Evolutionary conservation across 192 early-diverging fungal species (phyloP), one percentile per base, ranked within the genome.

Genomic region (Entomortierella parvispora): DNA sequence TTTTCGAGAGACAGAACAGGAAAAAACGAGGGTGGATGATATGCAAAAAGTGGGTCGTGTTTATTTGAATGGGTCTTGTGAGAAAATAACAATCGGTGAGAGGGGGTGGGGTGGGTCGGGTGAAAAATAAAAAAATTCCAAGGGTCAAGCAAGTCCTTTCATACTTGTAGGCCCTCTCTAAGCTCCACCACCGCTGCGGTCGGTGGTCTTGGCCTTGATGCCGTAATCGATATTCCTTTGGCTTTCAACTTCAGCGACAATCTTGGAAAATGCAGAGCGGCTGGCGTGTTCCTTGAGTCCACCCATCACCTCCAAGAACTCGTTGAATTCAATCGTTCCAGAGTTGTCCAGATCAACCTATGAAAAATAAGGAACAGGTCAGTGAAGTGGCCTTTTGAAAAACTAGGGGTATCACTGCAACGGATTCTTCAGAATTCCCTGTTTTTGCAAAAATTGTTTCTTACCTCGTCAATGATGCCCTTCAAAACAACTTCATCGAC

Each of bases 231-330:
- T 29, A 22, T 63, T 29, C 48, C 72, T 58, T 46, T 76, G 31
- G 17, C 22, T 61, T 22, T 68, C 72, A 3, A 76, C 72, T 18
- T 76, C 17, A 3, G 31, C 77, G 12, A 85, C 70, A 37, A 80
- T 69, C 29, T 75, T 68, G 31, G 79, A 71, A 64, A 87, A 85
- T n/a, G 72, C 83, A 18, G 79, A 75, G 20, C 85, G 80, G 49
- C 62, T 81, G 28, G 82, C 78, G 33, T 80, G 79, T 51, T 91
- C 90, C 68, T 88, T 86, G 37, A 90, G 76, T 44, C 79, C 77
- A 40, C 85, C 87, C 81, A 90, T 83, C 49, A 91, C 81, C 65
- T 89, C 90, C 65, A 92, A 78, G 71, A 92, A 92, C 69, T 92
- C 91, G 42, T 89, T 86, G 50, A 90, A 92, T 63, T 92, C 91